These are phyloP conservation scores for Pyrus betulifolia DNA, from an alignment of 306 rosid genomes.

Conservation along the genomic window DNA sequence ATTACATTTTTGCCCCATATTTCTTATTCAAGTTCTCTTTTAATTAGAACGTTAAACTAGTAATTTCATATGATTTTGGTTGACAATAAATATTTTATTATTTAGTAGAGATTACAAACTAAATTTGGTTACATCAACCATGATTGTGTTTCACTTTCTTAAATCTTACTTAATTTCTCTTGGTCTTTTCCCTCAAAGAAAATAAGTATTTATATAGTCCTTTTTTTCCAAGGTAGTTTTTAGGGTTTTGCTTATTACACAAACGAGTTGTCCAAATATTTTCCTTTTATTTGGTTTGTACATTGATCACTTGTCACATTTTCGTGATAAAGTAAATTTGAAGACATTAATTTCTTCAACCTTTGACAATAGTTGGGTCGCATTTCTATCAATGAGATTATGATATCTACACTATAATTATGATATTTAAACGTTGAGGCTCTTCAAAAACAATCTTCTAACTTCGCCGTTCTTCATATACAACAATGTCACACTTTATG, in stretches of 20 bases:
- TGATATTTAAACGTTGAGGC: too few relatives aligned
- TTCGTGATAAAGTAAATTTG: background rate
- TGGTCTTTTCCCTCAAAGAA: background rate
- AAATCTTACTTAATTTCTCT: background rate
- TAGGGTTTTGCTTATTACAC: background rate
- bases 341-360: background rate
- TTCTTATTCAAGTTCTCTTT: too few relatives aligned
- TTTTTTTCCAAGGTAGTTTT: background rate
- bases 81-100: too few relatives aligned
- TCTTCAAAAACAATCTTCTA: too few relatives aligned
- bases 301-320: background rate
- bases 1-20: too few relatives aligned
- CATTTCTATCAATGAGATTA: background rate
- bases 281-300: background rate
- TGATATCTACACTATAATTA: background rate
- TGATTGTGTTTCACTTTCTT: background rate
- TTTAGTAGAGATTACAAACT: background rate
- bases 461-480: too few relatives aligned
- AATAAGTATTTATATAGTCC: background rate
- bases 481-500: too few relatives aligned
- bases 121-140: background rate
- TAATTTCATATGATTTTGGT: too few relatives aligned
- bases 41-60: too few relatives aligned
- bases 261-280: background rate
- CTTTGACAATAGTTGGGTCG: background rate